Base-by-base conservation (phyloP, 1,139 yeast species). In the Geotrichum carabidarum region DNA sequence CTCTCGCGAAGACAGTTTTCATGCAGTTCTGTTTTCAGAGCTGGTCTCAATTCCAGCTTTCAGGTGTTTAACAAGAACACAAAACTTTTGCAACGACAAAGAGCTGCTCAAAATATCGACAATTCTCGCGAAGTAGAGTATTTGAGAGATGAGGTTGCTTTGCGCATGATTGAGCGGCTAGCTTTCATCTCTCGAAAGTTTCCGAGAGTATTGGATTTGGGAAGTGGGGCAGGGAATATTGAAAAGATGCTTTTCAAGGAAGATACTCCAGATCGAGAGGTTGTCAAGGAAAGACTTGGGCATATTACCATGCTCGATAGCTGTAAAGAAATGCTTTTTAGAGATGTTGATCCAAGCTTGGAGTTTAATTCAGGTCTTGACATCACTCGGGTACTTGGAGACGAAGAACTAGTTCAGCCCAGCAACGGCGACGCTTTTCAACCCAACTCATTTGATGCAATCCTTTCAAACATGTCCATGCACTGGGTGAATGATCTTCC, bases 401-500 rank as follows among this genome's bases (percentile, higher is more conserved):
- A 88, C 65, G 95, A 87, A 65, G 95, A 88, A 67, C 48, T 56
- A 30, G 49, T 67, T n/a, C 15, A 14, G 41, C 56, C 54, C 11
- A 44, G 36, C 15, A 58, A 27, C 11, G 54, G 59, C 1, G 58
- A 36, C 32, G 50, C 36, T 2, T 48, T 58, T 1, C 51, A 57
- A 34, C 56, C 63, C 1, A 60, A 80, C 57, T 72, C 78, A 40
- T 86, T 76, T 63, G 94, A 87, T 68, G 86, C 90, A 0, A 86
- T 87, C 1, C 67, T 88, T 3, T 84, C 93, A 1, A 86, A 86
- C 65, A 70, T 87, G 63, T 79, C 88, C 34, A 67, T 88, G 67
- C 95, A 88, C 67, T 88, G 96, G 96, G 82, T 87, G 55, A 88
- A 88, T 64, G 93, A 88, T 62, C 75, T 88, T 30, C 95, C 95